Evolutionary conservation across 176 grass and related monocot genomes (phyloP).

Genomic region (Rhynchospora pubera): DNA sequence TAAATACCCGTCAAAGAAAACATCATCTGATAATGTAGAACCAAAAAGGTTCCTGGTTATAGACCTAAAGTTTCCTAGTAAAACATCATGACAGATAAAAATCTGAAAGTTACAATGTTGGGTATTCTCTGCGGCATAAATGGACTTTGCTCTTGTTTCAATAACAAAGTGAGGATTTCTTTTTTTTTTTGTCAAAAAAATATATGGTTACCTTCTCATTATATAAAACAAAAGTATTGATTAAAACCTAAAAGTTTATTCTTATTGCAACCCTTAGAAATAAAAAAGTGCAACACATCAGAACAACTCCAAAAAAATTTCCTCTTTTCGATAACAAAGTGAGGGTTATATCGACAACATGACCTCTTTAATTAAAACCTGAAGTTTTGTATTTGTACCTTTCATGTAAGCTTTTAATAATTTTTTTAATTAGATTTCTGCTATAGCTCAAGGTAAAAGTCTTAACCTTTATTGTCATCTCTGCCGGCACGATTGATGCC

Average conservation of each 20-base stretch:
- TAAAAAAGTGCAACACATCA: too few relatives aligned
- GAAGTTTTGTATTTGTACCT: background rate
- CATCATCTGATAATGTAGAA: background rate
- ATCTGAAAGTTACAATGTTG: background rate
- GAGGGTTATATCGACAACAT: background rate
- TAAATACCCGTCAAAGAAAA: background rate
- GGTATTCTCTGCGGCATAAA: background rate
- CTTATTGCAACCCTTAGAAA: too few relatives aligned
- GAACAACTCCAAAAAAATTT: too few relatives aligned
- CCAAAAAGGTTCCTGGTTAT: background rate
- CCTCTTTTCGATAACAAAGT: background rate
- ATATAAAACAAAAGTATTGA: too few relatives aligned
- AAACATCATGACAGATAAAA: background rate
- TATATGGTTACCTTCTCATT: too few relatives aligned
- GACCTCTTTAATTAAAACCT: background rate
- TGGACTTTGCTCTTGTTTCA: background rate
- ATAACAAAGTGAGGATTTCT: background rate
- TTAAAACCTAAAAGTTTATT: too few relatives aligned
- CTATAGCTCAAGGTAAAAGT: background rate
- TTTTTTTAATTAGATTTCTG: background rate
- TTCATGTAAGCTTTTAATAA: background rate
- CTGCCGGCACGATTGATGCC: slow-evolving; percentile 88
- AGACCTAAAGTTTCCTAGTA: background rate
- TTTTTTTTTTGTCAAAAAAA: too few relatives aligned
- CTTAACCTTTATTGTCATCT: slow-evolving; percentile 60